Evolutionary conservation across 2,329 filamentous ascomycete species (phyloP).

Genomic region (Ophiostoma himal-ulmi): DNA sequence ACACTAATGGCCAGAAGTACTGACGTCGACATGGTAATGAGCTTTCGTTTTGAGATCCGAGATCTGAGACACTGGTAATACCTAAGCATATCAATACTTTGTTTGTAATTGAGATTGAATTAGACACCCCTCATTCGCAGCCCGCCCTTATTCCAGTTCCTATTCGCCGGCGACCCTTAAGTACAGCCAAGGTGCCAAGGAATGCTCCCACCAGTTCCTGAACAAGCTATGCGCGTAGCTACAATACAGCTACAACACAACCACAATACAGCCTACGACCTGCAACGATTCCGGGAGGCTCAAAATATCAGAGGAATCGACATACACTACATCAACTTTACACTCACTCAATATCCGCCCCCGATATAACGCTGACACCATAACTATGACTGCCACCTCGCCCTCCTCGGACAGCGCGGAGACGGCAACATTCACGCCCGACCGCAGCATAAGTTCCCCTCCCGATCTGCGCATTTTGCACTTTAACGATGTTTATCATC

Average conservation of each 20-base stretch:
- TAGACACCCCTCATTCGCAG: background rate
- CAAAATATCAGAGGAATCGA: background rate
- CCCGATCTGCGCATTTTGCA: constrained; percentile 78
- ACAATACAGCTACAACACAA: background rate
- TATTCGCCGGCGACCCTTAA: background rate
- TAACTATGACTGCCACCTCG: constrained; percentile 11
- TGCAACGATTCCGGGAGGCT: background rate
- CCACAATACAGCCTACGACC: background rate
- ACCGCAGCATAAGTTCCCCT: constrained; percentile 28
- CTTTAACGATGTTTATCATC: constrained; percentile 92
- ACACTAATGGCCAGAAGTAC: background rate
- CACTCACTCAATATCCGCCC: background rate
- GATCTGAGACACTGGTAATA: background rate
- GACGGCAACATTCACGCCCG: constrained; percentile 28
- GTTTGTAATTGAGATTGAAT: background rate
- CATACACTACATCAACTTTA: background rate
- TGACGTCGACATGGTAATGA: background rate
- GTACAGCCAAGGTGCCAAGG: background rate
- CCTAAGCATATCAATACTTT: background rate
- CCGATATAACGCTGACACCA: background rate
- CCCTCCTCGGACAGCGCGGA: constrained; percentile 13
- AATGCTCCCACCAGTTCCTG: background rate
- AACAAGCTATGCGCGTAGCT: background rate
- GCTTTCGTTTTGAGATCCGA: background rate
- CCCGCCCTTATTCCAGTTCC: background rate